These are phyloP conservation scores for Leucocoprinus sp. DNA, from an alignment of 768 basidiomycete genomes.

Conservation along the genomic window DNA sequence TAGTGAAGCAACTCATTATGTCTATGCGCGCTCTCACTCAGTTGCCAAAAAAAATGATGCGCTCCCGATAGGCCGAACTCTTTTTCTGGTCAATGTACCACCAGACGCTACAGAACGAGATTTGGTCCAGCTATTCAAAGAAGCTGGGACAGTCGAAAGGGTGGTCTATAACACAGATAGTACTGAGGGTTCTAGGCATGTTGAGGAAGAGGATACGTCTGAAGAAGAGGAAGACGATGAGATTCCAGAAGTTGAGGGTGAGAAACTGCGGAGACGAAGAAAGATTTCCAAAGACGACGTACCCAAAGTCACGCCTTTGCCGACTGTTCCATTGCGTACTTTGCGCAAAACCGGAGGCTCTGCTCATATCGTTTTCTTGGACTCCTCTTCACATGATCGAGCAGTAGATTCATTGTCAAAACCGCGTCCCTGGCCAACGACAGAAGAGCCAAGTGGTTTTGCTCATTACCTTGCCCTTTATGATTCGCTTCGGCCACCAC, in stretches of 20 bases:
- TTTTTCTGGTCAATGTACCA: conserved; percentile 86
- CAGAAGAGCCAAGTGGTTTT: conserved; percentile 59
- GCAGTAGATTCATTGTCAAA: conserved; percentile 49
- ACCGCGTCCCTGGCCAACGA: conserved; percentile 52
- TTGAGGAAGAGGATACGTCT: conserved; percentile 35
- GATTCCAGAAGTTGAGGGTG: conserved; percentile 20
- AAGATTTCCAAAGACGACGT: conserved; percentile 29
- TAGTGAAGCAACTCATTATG: conserved; percentile 47
- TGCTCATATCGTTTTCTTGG: conserved; percentile 68
- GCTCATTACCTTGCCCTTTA: conserved; percentile 64
- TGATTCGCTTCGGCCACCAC: conserved; percentile 61
- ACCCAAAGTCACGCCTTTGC: conserved; percentile 58
- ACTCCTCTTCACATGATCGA: conserved; percentile 60
- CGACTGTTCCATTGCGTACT: conserved; percentile 40
- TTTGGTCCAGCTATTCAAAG: conserved; percentile 67
- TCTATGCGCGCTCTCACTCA: conserved; percentile 70
- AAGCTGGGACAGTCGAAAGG: conserved; percentile 68
- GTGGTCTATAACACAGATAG: conserved; percentile 45
- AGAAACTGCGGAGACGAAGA: conserved; percentile 31
- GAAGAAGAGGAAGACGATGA: conserved; percentile 28
- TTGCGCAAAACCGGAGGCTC: conserved; percentile 55
- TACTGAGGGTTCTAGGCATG: conserved; percentile 32
- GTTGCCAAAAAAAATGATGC: conserved; percentile 34
- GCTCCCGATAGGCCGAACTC: conserved; percentile 56
- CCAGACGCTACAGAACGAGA: conserved; percentile 83